Evolutionary conservation across 108 stramenopile species (phyloP).

Genomic region (Cyclostephanos tholiformis): DNA sequence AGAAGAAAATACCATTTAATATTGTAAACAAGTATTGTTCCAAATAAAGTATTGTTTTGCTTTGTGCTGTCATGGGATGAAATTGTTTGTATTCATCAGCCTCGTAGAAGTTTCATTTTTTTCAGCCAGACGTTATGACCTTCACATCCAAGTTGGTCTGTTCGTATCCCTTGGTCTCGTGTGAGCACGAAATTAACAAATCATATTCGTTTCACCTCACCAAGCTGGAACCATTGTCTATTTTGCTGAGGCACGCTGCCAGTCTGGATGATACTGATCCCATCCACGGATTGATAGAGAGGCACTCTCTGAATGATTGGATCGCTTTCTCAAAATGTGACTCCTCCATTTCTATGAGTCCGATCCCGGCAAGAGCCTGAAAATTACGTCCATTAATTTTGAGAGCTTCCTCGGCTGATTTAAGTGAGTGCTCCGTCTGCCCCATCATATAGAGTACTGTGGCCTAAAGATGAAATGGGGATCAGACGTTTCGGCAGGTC

Average conservation of each 20-base stretch:
- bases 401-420: conserved; percentile 58
- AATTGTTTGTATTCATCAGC: too few relatives aligned
- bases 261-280: conserved; percentile 65
- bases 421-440: conserved; percentile 55
- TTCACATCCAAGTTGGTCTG: too few relatives aligned
- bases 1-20: not conserved
- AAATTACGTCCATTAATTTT: conserved; percentile 61
- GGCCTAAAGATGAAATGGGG: not conserved
- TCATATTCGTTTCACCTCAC: too few relatives aligned
- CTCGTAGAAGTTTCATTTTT: too few relatives aligned
- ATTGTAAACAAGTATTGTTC: too few relatives aligned
- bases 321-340: conserved; percentile 48
- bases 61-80: too few relatives aligned
- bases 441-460: conserved; percentile 61
- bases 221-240: not conserved
- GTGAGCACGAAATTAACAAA: too few relatives aligned
- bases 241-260: conserved; percentile 42
- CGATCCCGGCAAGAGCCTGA: conserved; percentile 75
- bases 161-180: too few relatives aligned
- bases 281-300: conserved; percentile 77
- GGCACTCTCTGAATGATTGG: conserved; percentile 59
- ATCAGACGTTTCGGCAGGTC: not conserved
- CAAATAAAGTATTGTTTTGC: too few relatives aligned
- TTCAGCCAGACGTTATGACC: too few relatives aligned
- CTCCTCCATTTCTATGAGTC: conserved; percentile 68